Conservation (phyloP, 2,329 filamentous ascomycete genomes). For the Diplodia scrobiculata region DNA sequence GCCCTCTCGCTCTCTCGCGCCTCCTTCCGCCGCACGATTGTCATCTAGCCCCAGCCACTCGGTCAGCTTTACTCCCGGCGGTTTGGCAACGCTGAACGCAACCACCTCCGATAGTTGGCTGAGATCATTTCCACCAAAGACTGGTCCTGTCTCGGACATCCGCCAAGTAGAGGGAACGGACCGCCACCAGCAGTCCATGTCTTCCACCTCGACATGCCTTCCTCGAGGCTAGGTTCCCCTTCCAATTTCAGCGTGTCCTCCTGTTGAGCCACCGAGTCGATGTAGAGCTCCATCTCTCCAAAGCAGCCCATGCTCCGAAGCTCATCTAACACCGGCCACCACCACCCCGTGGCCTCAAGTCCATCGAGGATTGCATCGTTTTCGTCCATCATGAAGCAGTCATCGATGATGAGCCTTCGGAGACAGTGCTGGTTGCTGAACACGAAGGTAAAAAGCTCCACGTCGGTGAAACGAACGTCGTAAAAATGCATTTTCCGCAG, state of each 20-base stretch:
- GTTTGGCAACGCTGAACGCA: not conserved
- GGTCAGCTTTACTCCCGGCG: not conserved
- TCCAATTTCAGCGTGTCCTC: not conserved
- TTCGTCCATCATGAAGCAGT: not conserved
- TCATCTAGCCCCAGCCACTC: not conserved
- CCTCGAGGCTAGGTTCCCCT: not conserved
- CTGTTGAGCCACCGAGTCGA: not conserved
- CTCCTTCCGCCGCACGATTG: not conserved
- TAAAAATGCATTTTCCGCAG: not conserved
- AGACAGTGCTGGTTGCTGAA: not conserved
- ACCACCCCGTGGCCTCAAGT: not conserved
- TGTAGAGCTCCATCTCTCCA: not conserved
- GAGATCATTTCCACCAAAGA: not conserved
- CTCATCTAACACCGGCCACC: conserved; percentile 7
- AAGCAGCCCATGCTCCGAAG: not conserved
- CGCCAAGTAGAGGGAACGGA: not conserved
- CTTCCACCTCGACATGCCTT: not conserved
- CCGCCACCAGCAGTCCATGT: not conserved
- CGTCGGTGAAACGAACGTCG: not conserved
- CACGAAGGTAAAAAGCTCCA: not conserved
- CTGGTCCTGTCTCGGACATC: not conserved
- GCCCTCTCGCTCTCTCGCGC: not conserved
- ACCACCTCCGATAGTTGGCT: not conserved
- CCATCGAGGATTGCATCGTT: not conserved
- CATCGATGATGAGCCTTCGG: not conserved